These are phyloP conservation scores for Aureobasidium sp. DNA, from an alignment of 2,329 filamentous ascomycete species.

Conservation along the genomic window DNA sequence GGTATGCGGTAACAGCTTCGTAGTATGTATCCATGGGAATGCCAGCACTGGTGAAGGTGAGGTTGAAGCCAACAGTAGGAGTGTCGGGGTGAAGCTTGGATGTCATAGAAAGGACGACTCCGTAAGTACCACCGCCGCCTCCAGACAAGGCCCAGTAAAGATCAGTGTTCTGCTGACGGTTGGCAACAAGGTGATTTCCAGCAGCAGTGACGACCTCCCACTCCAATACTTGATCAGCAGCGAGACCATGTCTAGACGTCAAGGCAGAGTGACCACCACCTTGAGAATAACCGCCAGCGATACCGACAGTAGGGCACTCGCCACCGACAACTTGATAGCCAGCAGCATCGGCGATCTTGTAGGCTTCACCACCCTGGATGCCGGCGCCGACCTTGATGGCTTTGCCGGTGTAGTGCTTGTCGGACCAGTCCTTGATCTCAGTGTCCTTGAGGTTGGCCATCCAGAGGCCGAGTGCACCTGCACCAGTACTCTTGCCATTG, in stretches of 20 bases:
- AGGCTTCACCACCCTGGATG: constrained; percentile 43
- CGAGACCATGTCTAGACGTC: constrained; percentile 48
- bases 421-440: constrained; percentile 34
- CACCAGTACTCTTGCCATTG: constrained; percentile 54
- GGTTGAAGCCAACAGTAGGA: constrained; percentile 36
- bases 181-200: constrained; percentile 43
- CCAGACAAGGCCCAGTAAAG: constrained; percentile 57
- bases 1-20: constrained; percentile 40
- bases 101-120: constrained; percentile 49
- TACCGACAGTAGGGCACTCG: constrained; percentile 46
- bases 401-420: constrained; percentile 39
- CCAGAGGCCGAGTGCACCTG: constrained; percentile 50
- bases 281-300: constrained; percentile 53
- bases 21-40: constrained; percentile 38
- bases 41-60: constrained; percentile 32
- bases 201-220: constrained; percentile 39
- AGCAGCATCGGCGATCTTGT: constrained; percentile 36
- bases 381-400: constrained; percentile 50
- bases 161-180: constrained; percentile 41
- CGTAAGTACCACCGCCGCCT: constrained; percentile 53
- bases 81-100: constrained; percentile 42
- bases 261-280: constrained; percentile 53
- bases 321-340: constrained; percentile 49
- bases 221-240: constrained; percentile 50
- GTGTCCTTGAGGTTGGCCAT: constrained; percentile 47